Percentiles rank a stretch among this genome's conserved stretches.
Evolutionary conservation across 148 eudicot species (phyloP).

Genomic region (Persicaria tinctoria): DNA sequence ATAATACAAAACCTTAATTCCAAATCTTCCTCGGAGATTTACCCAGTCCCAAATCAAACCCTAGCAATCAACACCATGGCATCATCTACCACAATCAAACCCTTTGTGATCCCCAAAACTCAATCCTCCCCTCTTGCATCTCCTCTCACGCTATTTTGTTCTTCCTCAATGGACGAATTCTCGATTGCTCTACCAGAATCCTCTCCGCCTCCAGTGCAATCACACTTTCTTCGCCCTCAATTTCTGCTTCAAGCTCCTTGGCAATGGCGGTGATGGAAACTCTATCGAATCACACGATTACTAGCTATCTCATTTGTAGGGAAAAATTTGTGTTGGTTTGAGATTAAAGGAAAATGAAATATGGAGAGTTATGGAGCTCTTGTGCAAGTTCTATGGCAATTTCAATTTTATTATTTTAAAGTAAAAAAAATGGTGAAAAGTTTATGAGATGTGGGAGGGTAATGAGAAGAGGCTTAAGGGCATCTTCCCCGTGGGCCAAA

Average conservation of each 20-base stretch:
- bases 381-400: no score
- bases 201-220: conserved; percentile 17
- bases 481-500: no score
- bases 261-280: conserved; percentile 97
- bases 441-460: no score
- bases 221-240: conserved; percentile 33
- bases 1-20: conserved; percentile 9
- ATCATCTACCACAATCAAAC: conserved; percentile 35
- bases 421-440: no score
- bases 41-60: conserved; percentile 15
- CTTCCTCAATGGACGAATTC: conserved; percentile 46
- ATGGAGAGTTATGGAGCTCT: no score
- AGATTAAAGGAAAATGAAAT: no score
- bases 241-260: conserved; percentile 37
- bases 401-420: no score
- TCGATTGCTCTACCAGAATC: conserved; percentile 29
- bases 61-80: conserved; percentile 1
- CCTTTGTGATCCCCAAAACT: conserved; percentile 33
- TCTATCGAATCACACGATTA: conserved; percentile 92
- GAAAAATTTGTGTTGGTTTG: no score
- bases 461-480: no score
- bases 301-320: conserved; percentile 12
- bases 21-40: conserved; percentile 22
- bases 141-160: conserved; percentile 30
- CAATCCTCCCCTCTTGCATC: conserved; percentile 24